phyloP scores from a whole-genome alignment of 352 stramenopile genomes.

The Globisporangium alternatum region DNA sequence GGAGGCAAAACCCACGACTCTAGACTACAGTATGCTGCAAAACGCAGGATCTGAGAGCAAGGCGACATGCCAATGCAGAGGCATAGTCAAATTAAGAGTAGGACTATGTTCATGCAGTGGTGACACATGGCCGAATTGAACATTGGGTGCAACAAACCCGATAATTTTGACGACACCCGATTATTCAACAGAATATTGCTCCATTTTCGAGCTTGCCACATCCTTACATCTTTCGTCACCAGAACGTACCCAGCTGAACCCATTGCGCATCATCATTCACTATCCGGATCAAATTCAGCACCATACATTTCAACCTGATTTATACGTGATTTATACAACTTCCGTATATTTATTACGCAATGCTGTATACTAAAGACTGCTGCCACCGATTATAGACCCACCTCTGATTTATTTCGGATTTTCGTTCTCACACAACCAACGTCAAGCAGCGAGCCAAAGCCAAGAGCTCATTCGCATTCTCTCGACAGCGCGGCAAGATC shows the following conservation, averaged over 20 bases:
- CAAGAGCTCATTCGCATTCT: conserved; percentile 4
- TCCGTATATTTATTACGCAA: neutral
- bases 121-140: no score
- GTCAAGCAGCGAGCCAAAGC: neutral
- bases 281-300: conserved; percentile 4
- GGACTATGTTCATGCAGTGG: no score
- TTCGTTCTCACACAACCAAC: neutral
- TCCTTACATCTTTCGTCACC: neutral
- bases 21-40: no score
- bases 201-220: neutral
- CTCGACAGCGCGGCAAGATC: neutral
- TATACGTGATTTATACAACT: neutral
- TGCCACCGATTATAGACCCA: neutral
- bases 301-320: neutral
- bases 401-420: conserved; percentile 10
- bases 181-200: neutral
- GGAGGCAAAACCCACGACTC: no score
- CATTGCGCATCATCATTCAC: neutral
- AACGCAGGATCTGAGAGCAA: no score
- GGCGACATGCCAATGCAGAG: no score
- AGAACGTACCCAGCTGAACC: neutral
- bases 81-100: no score
- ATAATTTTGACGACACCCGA: no score
- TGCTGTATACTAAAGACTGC: neutral
- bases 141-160: no score